phyloP scores from a whole-genome alignment of 129 eudicot genomes.

The Glebionis coronaria region DNA sequence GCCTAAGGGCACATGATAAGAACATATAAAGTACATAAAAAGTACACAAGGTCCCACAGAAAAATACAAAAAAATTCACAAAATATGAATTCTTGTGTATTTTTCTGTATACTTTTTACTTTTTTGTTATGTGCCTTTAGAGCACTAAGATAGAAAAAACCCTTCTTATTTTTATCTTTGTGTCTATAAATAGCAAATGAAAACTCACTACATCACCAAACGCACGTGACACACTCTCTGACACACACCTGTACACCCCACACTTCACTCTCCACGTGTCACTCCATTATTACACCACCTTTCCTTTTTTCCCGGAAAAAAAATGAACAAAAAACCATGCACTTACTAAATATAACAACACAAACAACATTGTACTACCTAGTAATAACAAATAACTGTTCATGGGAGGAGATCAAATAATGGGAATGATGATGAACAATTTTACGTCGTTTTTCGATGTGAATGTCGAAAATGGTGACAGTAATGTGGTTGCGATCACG shows the following conservation, averaged over 20 bases:
- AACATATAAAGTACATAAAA: too few species aligned
- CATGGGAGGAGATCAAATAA: background rate
- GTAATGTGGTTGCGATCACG: slow-evolving; percentile 57
- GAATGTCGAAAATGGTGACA: slow-evolving; percentile 38
- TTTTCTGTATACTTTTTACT: too few species aligned
- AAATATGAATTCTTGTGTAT: too few species aligned
- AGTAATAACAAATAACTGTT: too few species aligned
- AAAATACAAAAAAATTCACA: too few species aligned
- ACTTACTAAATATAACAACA: background rate
- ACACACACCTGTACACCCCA: slow-evolving; percentile 22
- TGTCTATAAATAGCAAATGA: too few species aligned
- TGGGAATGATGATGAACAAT: slow-evolving; percentile 20
- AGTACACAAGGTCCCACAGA: too few species aligned
- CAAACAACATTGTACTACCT: too few species aligned
- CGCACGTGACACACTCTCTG: background rate
- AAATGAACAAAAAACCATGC: background rate
- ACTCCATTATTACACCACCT: slow-evolving; percentile 13
- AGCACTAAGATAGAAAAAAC: too few species aligned
- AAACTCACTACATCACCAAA: background rate
- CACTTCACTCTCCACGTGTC: slow-evolving; percentile 20
- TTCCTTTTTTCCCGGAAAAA: slow-evolving; percentile 27
- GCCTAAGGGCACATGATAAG: too few species aligned
- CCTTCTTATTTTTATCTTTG: too few species aligned
- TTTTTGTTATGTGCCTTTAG: too few species aligned
- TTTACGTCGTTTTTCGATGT: slow-evolving; percentile 7